Evolutionary conservation across 2,329 filamentous ascomycete species (phyloP).

Genomic region (Chaetomium olivaceum): DNA sequence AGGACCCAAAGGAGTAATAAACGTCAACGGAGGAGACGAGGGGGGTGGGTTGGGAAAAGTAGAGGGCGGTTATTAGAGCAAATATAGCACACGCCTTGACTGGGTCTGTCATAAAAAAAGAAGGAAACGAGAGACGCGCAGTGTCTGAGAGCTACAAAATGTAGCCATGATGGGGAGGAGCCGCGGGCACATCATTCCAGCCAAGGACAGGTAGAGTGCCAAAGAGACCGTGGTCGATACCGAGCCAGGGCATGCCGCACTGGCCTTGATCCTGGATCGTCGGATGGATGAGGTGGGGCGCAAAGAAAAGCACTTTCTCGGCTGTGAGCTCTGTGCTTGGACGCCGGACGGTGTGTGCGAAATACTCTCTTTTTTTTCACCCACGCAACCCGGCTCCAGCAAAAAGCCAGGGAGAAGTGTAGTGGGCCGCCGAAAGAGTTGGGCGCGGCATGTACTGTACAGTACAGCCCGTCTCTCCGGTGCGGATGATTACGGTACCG

Average conservation of each 20-base stretch:
- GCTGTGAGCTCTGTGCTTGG: slow-evolving; percentile 19
- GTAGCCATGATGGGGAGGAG: slow-evolving; percentile 14
- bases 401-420: neutral
- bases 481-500: neutral
- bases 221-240: slow-evolving; percentile 29
- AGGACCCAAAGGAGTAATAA: slow-evolving; percentile 1
- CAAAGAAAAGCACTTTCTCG: slow-evolving; percentile 22
- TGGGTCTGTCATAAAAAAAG: slow-evolving; percentile 10
- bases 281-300: slow-evolving; percentile 31
- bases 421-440: neutral
- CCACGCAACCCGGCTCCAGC: neutral
- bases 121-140: slow-evolving; percentile 16
- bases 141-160: slow-evolving; percentile 9
- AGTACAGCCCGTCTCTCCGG: neutral
- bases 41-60: slow-evolving; percentile 10
- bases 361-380: neutral
- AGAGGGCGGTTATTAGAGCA: slow-evolving; percentile 17
- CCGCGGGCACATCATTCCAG: slow-evolving; percentile 18
- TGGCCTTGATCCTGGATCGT: slow-evolving; percentile 30
- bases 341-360: neutral
- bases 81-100: slow-evolving; percentile 21
- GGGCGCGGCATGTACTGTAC: neutral
- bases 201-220: slow-evolving; percentile 19
- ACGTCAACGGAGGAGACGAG: neutral
- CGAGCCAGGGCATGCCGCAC: slow-evolving; percentile 28